A percentile compares a stretch with the other conserved stretches of the same genome.
These are phyloP conservation scores for Cercospora canescens DNA, from an alignment of 2,329 filamentous ascomycete genomes.

Conservation along the genomic window DNA sequence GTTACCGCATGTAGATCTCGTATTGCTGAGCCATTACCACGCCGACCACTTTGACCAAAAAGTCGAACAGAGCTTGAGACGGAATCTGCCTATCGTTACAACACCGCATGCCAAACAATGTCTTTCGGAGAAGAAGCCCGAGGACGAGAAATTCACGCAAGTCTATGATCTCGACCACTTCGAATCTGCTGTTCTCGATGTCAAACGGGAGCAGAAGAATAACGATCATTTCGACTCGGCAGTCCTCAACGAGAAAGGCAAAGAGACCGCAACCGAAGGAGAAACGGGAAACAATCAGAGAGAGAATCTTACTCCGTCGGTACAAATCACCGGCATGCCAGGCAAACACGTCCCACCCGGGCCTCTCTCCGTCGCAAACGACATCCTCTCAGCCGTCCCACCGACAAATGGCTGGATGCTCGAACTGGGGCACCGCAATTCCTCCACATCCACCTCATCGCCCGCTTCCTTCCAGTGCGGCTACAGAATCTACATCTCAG, in stretches of 20 bases:
- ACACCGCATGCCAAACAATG: conserved; percentile 61
- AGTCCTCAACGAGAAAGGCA: conserved; percentile 43
- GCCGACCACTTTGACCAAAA: conserved; percentile 58
- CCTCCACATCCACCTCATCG: not conserved
- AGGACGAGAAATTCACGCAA: conserved; percentile 53
- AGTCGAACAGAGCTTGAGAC: conserved; percentile 52
- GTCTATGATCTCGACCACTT: conserved; percentile 60
- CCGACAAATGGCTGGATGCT: conserved; percentile 69
- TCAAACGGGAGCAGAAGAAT: not conserved
- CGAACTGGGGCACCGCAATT: conserved; percentile 54
- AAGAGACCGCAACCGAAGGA: conserved; percentile 18
- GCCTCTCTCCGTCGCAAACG: conserved; percentile 47
- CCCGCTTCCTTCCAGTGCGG: conserved; percentile 44
- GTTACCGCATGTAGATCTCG: conserved; percentile 59
- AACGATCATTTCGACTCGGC: conserved; percentile 26
- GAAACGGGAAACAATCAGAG: not conserved
- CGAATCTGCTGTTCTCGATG: conserved; percentile 38
- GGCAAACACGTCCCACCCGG: conserved; percentile 61
- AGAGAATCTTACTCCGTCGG: conserved; percentile 35
- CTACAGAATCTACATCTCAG: conserved; percentile 62
- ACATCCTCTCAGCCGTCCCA: conserved; percentile 55
- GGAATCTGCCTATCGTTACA: conserved; percentile 62
- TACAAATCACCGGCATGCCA: conserved; percentile 64
- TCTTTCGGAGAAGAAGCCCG: conserved; percentile 46
- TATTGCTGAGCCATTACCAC: conserved; percentile 66